A percentile compares a stretch with the other conserved stretches of the same genome.
These are phyloP conservation scores for Tolypocladium pustulatum DNA, from an alignment of 2,329 filamentous ascomycete genomes.

Conservation along the genomic window DNA sequence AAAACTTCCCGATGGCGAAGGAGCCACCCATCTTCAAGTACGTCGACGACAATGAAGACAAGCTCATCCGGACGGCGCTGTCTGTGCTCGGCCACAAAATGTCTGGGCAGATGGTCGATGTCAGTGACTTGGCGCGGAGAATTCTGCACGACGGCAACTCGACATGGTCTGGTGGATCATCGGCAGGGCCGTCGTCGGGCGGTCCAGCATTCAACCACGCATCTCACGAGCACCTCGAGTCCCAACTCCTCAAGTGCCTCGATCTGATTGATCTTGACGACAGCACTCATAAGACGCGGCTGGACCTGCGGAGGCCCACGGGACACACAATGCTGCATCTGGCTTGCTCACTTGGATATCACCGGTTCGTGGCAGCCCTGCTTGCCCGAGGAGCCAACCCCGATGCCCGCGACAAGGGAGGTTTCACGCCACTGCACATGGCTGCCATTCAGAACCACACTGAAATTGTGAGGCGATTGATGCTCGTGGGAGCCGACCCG, in stretches of 20 bases:
- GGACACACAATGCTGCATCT: conserved; percentile 77
- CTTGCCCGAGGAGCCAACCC: conserved; percentile 69
- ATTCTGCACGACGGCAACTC: conserved; percentile 42
- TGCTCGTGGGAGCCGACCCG: conserved; percentile 63
- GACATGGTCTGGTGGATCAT: conserved; percentile 35
- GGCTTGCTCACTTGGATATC: conserved; percentile 63
- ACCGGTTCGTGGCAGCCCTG: conserved; percentile 66
- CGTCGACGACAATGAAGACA: conserved; percentile 58
- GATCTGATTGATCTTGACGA: conserved; percentile 72
- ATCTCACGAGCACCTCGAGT: conserved; percentile 46
- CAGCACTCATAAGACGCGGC: conserved; percentile 53
- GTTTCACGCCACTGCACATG: conserved; percentile 74
- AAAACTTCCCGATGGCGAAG: conserved; percentile 24
- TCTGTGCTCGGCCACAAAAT: conserved; percentile 54
- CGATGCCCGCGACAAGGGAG: conserved; percentile 64
- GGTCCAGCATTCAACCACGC: conserved; percentile 33
- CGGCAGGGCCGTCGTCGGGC: conserved; percentile 27
- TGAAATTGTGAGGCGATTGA: conserved; percentile 66
- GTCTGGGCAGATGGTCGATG: conserved; percentile 51
- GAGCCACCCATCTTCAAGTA: conserved; percentile 58
- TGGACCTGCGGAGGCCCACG: conserved; percentile 54
- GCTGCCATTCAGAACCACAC: conserved; percentile 66
- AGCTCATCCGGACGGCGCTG: conserved; percentile 58
- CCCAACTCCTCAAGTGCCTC: conserved; percentile 60
- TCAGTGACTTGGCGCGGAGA: conserved; percentile 49